Evolutionary conservation across 495 filamentous ascomycete species (phyloP).

Genomic region (Polyplosphaeria fusca): DNA sequence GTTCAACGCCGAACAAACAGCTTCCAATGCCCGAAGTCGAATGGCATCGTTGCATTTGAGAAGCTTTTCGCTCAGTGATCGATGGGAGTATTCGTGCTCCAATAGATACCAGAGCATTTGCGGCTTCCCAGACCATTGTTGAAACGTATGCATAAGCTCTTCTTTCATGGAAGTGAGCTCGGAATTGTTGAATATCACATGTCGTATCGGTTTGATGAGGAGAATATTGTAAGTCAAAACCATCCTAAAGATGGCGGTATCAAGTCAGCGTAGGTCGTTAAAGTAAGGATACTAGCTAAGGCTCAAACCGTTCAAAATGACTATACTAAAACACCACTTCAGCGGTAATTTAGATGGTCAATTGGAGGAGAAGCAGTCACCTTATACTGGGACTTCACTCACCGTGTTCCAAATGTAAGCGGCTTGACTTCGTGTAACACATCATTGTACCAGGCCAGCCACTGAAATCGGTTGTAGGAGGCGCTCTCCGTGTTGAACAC

Average conservation of each 20-base stretch:
- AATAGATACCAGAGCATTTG: constrained; percentile 41
- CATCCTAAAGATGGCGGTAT: no score
- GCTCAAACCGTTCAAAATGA: no score
- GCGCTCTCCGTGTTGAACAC: constrained; percentile 36
- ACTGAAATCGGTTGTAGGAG: constrained; percentile 43
- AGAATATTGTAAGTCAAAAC: constrained; percentile 56
- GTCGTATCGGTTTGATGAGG: not conserved
- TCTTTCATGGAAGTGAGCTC: no score
- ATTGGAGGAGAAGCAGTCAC: no score
- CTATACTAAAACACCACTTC: no score
- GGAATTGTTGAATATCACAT: not conserved
- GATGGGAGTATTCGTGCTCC: constrained; percentile 50
- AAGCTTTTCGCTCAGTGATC: constrained; percentile 38
- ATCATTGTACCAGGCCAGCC: constrained; percentile 51
- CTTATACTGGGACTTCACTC: no score
- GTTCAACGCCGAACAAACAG: constrained; percentile 29
- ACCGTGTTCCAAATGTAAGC: constrained; percentile 50
- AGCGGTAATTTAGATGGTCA: no score
- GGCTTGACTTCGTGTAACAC: constrained; percentile 53
- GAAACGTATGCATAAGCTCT: not conserved
- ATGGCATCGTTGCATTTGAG: constrained; percentile 47
- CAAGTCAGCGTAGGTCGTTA: no score
- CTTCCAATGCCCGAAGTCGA: constrained; percentile 34
- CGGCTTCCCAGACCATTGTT: constrained; percentile 28
- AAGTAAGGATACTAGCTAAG: no score